A percentile compares a stretch with the other conserved stretches of the same genome.
These are phyloP conservation scores for Cenchrus purpureus DNA, from an alignment of 176 grass and related monocot genomes.

Conservation along the genomic window DNA sequence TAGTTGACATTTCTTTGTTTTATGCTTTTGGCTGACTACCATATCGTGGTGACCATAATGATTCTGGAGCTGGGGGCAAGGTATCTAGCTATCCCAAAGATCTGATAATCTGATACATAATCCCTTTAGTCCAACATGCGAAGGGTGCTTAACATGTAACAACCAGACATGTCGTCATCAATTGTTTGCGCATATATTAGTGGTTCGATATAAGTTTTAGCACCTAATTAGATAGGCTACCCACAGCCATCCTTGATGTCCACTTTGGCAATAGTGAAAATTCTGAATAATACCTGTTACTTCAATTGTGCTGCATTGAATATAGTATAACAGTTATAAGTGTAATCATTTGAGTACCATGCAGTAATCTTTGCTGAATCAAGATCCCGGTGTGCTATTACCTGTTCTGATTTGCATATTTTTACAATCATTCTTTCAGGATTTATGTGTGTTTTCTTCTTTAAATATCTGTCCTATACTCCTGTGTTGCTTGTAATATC, in stretches of 20 bases:
- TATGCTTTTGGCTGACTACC: not conserved
- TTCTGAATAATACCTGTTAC: not conserved
- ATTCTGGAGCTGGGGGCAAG: not conserved
- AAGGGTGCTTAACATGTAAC: slow-evolving; percentile 4
- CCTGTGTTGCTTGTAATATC: not conserved
- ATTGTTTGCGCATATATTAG: slow-evolving; percentile 34
- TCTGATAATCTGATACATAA: not conserved
- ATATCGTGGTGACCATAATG: not conserved
- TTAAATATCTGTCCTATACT: not conserved
- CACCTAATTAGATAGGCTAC: slow-evolving; percentile 33
- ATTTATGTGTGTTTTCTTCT: not conserved
- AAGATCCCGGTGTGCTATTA: not conserved
- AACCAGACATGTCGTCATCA: slow-evolving; percentile 4
- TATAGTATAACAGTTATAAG: not conserved
- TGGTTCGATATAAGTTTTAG: slow-evolving; percentile 11
- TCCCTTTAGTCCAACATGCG: slow-evolving; percentile 19
- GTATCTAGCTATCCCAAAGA: slow-evolving; percentile 19
- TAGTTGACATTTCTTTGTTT: not conserved
- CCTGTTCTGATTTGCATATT: not conserved
- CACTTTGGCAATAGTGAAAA: slow-evolving; percentile 1
- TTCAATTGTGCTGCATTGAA: not conserved
- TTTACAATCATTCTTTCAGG: not conserved
- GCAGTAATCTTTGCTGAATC: not conserved
- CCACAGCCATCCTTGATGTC: slow-evolving; percentile 5
- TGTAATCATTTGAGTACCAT: slow-evolving; percentile 12